Percentiles rank a stretch among this genome's conserved stretches.
Evolutionary conservation across 495 filamentous ascomycete genomes (phyloP).

Genomic region (Arthonia radiata): DNA sequence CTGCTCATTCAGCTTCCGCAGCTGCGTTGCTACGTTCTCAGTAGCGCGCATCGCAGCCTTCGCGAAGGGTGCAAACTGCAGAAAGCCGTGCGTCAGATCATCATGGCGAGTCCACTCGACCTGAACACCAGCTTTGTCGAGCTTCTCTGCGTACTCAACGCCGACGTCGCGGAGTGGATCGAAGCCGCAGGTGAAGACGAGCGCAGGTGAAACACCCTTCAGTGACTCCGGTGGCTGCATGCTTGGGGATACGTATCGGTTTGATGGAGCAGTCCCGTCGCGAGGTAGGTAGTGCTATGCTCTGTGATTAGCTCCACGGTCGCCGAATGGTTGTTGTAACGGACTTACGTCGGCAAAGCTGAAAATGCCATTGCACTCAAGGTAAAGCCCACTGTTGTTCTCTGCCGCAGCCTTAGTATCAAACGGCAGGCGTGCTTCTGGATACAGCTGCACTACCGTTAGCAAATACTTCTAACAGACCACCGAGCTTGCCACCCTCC

Average conservation of each 20-base stretch:
- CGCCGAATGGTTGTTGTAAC: too few species aligned
- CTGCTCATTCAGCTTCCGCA: too few species aligned
- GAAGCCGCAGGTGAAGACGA: conserved; percentile 15
- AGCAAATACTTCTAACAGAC: too few species aligned
- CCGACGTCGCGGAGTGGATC: conserved; percentile 17
- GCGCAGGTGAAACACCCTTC: conserved; percentile 7
- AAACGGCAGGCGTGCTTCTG: conserved; percentile 15
- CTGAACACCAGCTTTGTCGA: conserved; percentile 10
- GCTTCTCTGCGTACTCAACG: conserved; percentile 14
- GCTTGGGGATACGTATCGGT: conserved; percentile 4
- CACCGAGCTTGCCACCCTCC: too few species aligned
- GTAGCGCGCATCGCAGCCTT: too few species aligned
- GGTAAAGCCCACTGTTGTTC: conserved; percentile 13
- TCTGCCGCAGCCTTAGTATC: conserved; percentile 13
- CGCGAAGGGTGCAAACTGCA: too few species aligned
- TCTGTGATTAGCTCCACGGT: too few species aligned
- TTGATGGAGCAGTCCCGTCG: conserved; percentile 2
- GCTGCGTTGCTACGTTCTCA: too few species aligned
- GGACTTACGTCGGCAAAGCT: conserved; percentile 13
- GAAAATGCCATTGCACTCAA: conserved; percentile 17
- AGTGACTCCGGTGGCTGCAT: conserved; percentile 5
- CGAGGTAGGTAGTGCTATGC: conserved; percentile 16
- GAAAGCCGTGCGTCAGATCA: conserved; percentile 12
- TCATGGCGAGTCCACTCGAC: conserved; percentile 13
- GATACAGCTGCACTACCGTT: conserved; percentile 18